These are phyloP conservation scores for Phylloporus rhodoxanthus DNA, from an alignment of 768 basidiomycete species.

Conservation along the genomic window DNA sequence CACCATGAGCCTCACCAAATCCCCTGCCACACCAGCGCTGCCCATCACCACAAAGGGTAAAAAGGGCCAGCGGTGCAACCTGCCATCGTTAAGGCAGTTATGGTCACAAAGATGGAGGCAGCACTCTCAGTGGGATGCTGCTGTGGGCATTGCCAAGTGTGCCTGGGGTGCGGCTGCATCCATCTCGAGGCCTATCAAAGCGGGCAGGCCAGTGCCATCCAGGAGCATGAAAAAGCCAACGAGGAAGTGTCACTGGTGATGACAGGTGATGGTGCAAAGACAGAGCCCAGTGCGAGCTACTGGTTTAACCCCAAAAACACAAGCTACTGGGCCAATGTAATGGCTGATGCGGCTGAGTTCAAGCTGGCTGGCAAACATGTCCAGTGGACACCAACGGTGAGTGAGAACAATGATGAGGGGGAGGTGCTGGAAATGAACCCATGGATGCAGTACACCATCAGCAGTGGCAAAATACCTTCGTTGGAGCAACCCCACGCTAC, in stretches of 20 bases:
- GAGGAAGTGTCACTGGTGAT: conserved; percentile 4
- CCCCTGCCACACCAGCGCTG: conserved; percentile 10
- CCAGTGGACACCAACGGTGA: conserved; percentile 22
- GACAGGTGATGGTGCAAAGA: conserved; percentile 8
- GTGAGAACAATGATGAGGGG: conserved; percentile 20
- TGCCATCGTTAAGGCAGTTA: conserved; percentile 10
- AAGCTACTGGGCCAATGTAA: conserved; percentile 27
- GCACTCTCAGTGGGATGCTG: conserved; percentile 15
- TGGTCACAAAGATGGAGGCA: conserved; percentile 13
- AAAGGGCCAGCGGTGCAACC: conserved; percentile 21
- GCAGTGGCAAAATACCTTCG: conserved; percentile 18
- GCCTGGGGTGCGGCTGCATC: conserved; percentile 6
- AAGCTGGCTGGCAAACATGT: conserved; percentile 16
- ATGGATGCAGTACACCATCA: conserved; percentile 30
- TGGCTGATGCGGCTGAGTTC: conserved; percentile 10
- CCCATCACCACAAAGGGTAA: conserved; percentile 14
- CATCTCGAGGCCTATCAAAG: not conserved
- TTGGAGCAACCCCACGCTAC: conserved; percentile 3
- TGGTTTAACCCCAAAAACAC: conserved; percentile 24
- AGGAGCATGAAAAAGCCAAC: conserved; percentile 15
- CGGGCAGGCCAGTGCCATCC: not conserved
- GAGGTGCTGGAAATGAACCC: conserved; percentile 18
- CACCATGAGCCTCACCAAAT: conserved; percentile 23
- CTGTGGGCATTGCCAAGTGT: conserved; percentile 9
- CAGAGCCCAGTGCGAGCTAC: conserved; percentile 15